phyloP scores from a whole-genome alignment of 208 protist genomes.

The Leishmania lainsoni region DNA sequence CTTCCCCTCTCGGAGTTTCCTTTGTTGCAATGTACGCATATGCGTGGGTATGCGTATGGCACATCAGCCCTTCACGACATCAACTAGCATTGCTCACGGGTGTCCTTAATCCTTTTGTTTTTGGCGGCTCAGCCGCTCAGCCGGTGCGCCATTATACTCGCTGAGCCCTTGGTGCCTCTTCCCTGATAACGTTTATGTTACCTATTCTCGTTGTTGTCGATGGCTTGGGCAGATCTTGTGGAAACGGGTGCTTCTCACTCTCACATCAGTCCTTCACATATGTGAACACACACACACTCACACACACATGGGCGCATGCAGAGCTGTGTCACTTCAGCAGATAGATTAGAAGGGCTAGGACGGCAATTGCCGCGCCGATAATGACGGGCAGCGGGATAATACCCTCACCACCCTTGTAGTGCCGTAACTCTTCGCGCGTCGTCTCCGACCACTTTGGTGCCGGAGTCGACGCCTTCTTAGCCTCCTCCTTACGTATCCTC shows the following conservation, averaged over 20 bases:
- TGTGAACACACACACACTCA: neutral
- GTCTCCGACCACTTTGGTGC: slow-evolving; percentile 60
- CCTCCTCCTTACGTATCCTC: slow-evolving; percentile 27
- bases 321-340: slow-evolving; percentile 21
- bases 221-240: neutral
- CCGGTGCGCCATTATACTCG: neutral
- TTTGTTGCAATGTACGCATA: neutral
- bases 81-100: neutral
- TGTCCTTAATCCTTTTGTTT: neutral
- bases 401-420: slow-evolving; percentile 59
- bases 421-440: slow-evolving; percentile 50
- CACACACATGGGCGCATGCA: neutral
- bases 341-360: slow-evolving; percentile 44
- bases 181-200: neutral
- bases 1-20: neutral
- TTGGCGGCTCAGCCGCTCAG: neutral
- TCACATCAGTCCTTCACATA: neutral
- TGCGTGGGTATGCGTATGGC: no score
- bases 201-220: neutral
- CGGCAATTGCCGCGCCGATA: slow-evolving; percentile 21
- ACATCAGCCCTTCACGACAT: neutral
- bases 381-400: slow-evolving; percentile 63
- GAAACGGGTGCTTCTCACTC: neutral
- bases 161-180: neutral
- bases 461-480: slow-evolving; percentile 11